Evolutionary conservation across 768 basidiomycete genomes (phyloP).

Genomic region (Macrocybe gigantea): DNA sequence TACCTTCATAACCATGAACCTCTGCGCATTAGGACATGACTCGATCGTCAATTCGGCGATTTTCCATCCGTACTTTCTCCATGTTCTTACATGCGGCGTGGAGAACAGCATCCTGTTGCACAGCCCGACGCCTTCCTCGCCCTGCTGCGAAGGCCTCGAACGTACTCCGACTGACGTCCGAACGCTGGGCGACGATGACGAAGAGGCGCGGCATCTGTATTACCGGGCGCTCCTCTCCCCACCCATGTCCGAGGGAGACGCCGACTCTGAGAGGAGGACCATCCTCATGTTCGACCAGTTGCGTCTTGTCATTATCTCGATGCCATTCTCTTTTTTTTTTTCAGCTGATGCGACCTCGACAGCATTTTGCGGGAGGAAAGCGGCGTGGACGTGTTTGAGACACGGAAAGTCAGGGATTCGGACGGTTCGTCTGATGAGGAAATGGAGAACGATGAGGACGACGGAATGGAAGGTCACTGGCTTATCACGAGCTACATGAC

Average conservation of each 20-base stretch:
- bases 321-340: neutral
- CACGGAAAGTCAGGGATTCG: slow-evolving; percentile 29
- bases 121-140: slow-evolving; percentile 51
- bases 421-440: slow-evolving; percentile 23
- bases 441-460: slow-evolving; percentile 16
- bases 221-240: slow-evolving; percentile 32
- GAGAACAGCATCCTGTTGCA: slow-evolving; percentile 68
- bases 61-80: slow-evolving; percentile 66
- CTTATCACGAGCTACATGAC: neutral
- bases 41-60: slow-evolving; percentile 74
- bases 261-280: slow-evolving; percentile 39
- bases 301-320: slow-evolving; percentile 15
- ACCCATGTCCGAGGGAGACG: slow-evolving; percentile 22
- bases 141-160: slow-evolving; percentile 44
- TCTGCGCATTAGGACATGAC: slow-evolving; percentile 54
- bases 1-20: too few relatives aligned
- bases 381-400: slow-evolving; percentile 45
- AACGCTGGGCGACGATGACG: slow-evolving; percentile 25
- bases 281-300: slow-evolving; percentile 73
- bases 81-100: slow-evolving; percentile 66
- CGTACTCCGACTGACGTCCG: slow-evolving; percentile 46
- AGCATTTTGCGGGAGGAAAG: slow-evolving; percentile 62
- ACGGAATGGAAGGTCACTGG: slow-evolving; percentile 5
- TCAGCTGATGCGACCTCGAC: neutral
- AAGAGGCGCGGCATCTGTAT: slow-evolving; percentile 26